Conservation (phyloP, 768 basidiomycete genomes). For the Mycena chlorophos region DNA sequence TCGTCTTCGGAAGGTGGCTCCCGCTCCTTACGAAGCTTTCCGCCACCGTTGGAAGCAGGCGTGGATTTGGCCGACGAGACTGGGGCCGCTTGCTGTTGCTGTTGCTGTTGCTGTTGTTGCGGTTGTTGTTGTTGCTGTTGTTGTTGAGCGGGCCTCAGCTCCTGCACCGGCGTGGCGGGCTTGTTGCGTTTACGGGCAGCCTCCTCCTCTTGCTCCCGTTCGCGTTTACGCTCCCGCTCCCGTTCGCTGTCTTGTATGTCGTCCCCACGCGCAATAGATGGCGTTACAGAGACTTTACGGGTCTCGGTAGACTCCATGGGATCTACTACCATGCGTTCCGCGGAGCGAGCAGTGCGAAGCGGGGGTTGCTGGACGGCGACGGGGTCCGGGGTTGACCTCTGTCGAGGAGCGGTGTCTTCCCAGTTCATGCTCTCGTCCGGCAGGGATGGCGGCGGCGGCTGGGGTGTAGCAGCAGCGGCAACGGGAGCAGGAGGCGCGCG, state of each 20-base stretch:
- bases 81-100: constrained; percentile 42
- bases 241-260: constrained; percentile 1
- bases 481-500: constrained; percentile 14
- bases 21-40: constrained; percentile 49
- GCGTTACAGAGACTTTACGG: constrained; percentile 74
- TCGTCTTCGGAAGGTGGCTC: constrained; percentile 35
- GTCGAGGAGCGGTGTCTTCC: constrained; percentile 68
- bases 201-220: constrained; percentile 41
- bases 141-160: constrained; percentile 45
- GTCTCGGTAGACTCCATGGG: constrained; percentile 73
- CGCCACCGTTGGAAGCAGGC: constrained; percentile 23
- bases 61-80: constrained; percentile 43
- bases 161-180: constrained; percentile 49
- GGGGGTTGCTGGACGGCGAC: constrained; percentile 27
- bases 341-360: constrained; percentile 46
- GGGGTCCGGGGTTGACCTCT: constrained; percentile 38
- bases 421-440: constrained; percentile 86
- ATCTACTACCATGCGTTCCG: constrained; percentile 59
- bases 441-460: constrained; percentile 45
- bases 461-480: constrained; percentile 3
- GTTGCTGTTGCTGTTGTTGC: constrained; percentile 62
- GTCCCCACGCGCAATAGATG: constrained; percentile 59
- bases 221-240: constrained; percentile 17
- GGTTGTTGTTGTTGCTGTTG: no score
- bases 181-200: constrained; percentile 53